Conservation (phyloP, 352 stramenopile species). For the Phytophthora boehmeriae region DNA sequence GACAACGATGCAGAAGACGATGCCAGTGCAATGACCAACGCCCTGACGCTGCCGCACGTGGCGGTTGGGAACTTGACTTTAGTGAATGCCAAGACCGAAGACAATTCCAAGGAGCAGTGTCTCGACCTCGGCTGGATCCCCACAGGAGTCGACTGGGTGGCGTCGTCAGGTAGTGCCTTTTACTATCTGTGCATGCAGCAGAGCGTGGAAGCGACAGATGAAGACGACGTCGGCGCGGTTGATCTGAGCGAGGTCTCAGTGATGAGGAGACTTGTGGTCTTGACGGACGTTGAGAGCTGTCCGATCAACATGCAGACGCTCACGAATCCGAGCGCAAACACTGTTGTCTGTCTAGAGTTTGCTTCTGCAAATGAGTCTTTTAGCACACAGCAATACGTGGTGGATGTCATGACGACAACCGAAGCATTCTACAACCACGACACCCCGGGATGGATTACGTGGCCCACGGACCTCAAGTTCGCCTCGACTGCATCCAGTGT, state of each 20-base stretch:
- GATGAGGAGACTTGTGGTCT: constrained; percentile 28
- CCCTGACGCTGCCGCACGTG: constrained; percentile 21
- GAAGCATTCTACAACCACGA: constrained; percentile 58
- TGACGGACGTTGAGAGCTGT: constrained; percentile 20
- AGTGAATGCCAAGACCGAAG: constrained; percentile 17
- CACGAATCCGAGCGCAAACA: constrained; percentile 21
- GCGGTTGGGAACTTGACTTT: constrained; percentile 30
- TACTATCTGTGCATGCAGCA: constrained; percentile 40
- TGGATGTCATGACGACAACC: constrained; percentile 47
- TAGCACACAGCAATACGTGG: constrained; percentile 42
- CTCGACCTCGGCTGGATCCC: constrained; percentile 34
- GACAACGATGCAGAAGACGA: constrained; percentile 9
- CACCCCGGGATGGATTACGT: constrained; percentile 44
- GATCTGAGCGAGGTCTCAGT: constrained; percentile 25
- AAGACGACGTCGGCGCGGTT: constrained; percentile 22
- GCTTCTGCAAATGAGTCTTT: constrained; percentile 20
- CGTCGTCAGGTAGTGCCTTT: constrained; percentile 26
- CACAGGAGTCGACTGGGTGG: constrained; percentile 38
- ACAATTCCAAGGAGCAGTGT: constrained; percentile 30
- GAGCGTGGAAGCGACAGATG: constrained; percentile 18
- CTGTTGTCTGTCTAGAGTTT: constrained; percentile 41
- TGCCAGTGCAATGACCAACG: constrained; percentile 3
- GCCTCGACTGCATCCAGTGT: constrained; percentile 22
- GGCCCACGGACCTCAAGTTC: constrained; percentile 34
- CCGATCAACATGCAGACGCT: constrained; percentile 30